A percentile compares a stretch with the other conserved stretches of the same genome.
Conservation (phyloP, 75 land plant genomes). For the Cupressus sempervirens region DNA sequence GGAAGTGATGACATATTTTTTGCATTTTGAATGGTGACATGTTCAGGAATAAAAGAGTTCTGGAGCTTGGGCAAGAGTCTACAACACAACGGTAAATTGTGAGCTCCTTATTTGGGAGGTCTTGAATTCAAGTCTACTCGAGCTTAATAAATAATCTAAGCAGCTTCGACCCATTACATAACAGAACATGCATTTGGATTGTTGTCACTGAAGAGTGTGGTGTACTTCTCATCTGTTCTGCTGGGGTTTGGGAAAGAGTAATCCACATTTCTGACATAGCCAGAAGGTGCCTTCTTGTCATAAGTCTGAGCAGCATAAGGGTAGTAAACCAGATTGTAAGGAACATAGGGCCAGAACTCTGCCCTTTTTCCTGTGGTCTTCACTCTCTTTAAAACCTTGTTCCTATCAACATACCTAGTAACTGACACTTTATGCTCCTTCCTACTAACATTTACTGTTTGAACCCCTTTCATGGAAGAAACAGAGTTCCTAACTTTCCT, state of each 20-base stretch:
- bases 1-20: no score
- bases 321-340: slow-evolving; percentile 15
- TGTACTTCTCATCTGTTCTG: slow-evolving; percentile 25
- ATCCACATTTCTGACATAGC: slow-evolving; percentile 17
- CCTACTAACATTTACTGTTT: slow-evolving; percentile 12
- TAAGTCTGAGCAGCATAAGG: slow-evolving; percentile 5
- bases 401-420: slow-evolving; percentile 10
- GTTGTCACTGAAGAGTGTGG: slow-evolving; percentile 46
- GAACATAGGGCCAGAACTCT: slow-evolving; percentile 7
- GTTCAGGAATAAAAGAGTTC: no score
- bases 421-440: slow-evolving; percentile 15
- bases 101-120: no score
- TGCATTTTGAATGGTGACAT: no score
- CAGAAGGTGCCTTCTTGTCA: slow-evolving; percentile 12
- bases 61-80: no score
- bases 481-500: slow-evolving; percentile 37
- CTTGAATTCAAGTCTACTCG: no score
- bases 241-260: slow-evolving; percentile 6
- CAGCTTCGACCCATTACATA: no score
- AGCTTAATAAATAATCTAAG: no score
- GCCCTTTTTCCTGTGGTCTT: slow-evolving; percentile 13
- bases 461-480: slow-evolving; percentile 31
- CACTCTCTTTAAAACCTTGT: slow-evolving; percentile 12
- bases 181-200: slow-evolving; percentile 44
- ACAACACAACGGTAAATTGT: no score